phyloP scores from a whole-genome alignment of 2,329 filamentous ascomycete genomes.

The Epichloe baconii region DNA sequence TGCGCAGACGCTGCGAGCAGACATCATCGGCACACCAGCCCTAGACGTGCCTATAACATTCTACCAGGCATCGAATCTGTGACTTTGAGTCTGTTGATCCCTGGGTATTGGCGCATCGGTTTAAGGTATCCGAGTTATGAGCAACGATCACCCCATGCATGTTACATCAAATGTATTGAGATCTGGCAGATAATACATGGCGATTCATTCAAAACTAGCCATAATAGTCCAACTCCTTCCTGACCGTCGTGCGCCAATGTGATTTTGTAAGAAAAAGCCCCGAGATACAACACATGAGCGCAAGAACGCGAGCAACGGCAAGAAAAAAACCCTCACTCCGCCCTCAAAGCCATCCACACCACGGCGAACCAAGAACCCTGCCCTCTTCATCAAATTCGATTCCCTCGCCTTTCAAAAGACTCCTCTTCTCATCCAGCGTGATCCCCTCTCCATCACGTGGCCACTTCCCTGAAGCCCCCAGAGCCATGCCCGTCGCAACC shows the following conservation, averaged over 20 bases:
- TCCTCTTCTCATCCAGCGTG: conserved; percentile 51
- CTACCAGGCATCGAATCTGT: conserved; percentile 13
- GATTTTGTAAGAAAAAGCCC: background rate
- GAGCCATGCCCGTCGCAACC: conserved; percentile 56
- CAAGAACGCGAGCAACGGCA: background rate
- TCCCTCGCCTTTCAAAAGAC: conserved; percentile 48
- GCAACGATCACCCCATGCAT: no score
- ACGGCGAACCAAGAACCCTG: conserved; percentile 45
- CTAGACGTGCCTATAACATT: conserved; percentile 26
- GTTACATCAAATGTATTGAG: no score
- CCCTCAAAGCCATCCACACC: conserved; percentile 25
- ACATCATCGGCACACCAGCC: conserved; percentile 28
- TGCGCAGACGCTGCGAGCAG: conserved; percentile 26
- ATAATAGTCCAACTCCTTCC: no score
- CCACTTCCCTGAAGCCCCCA: conserved; percentile 63
- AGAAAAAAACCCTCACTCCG: background rate
- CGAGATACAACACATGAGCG: background rate
- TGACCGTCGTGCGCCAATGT: no score
- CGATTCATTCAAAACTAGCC: no score
- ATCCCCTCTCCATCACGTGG: conserved; percentile 47
- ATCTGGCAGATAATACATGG: no score
- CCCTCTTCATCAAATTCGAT: conserved; percentile 49
- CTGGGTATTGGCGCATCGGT: no score
- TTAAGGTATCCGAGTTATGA: no score
- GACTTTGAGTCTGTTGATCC: background rate